A percentile compares a stretch with the other conserved stretches of the same genome.
phyloP scores from a whole-genome alignment of 805 yeast species.

The Candida easanensis region DNA sequence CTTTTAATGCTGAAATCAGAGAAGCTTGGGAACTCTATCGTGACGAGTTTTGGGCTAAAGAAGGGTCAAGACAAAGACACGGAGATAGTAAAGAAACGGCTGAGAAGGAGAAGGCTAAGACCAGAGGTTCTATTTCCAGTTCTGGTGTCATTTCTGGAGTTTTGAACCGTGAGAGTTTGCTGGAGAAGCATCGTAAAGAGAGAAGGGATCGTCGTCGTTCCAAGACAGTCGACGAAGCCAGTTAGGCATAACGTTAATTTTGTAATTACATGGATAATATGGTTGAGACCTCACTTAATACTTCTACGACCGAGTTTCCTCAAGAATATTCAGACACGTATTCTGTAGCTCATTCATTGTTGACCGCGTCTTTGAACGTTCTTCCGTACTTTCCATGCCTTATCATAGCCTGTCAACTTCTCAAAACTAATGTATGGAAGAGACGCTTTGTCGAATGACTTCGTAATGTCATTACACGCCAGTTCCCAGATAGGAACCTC shows the following conservation, averaged over 20 bases:
- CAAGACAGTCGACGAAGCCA: constrained; percentile 14
- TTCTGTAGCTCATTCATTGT: constrained; percentile 20
- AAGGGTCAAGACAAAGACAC: constrained; percentile 61
- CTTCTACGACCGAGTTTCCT: background rate
- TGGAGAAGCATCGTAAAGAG: constrained; percentile 38
- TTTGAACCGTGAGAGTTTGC: constrained; percentile 28
- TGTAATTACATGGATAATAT: too few species aligned
- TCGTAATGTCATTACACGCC: constrained; percentile 23
- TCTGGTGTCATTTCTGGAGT: constrained; percentile 4
- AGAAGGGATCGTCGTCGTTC: constrained; percentile 38
- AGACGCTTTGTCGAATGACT: constrained; percentile 18
- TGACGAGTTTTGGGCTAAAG: constrained; percentile 90
- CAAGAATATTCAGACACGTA: background rate
- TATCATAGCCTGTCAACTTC: constrained; percentile 43
- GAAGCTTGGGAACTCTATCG: constrained; percentile 95
- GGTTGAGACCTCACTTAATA: too few species aligned
- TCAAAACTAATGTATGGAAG: constrained; percentile 46
- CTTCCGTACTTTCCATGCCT: constrained; percentile 55
- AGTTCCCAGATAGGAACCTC: constrained; percentile 63
- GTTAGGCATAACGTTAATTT: too few species aligned
- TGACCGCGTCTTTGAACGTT: constrained; percentile 50
- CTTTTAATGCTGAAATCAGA: constrained; percentile 76
- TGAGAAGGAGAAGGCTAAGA: constrained; percentile 9
- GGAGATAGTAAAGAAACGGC: constrained; percentile 4
- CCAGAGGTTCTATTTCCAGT: constrained; percentile 9